phyloP scores from a whole-genome alignment of 352 stramenopile genomes.

The Globisporangium nagaii region DNA sequence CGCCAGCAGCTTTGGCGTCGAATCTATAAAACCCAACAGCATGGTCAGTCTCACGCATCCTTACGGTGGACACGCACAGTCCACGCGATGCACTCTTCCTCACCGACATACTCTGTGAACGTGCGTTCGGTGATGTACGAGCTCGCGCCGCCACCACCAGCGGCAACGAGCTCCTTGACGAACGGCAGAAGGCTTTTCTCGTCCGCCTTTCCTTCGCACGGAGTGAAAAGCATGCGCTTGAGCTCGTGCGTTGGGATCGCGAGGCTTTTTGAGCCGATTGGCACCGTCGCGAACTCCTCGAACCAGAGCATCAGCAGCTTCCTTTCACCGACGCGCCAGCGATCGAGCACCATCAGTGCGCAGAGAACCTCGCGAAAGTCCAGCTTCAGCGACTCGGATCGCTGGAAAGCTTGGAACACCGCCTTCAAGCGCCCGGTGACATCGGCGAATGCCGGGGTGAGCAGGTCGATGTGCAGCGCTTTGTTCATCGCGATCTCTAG shows the following conservation, averaged over 20 bases:
- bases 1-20: constrained; percentile 15
- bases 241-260: constrained; percentile 18
- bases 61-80: too few relatives aligned
- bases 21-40: neutral
- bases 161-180: constrained; percentile 15
- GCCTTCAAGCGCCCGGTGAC: constrained; percentile 16
- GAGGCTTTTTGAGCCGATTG: neutral
- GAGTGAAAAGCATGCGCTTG: constrained; percentile 24
- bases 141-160: neutral
- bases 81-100: neutral
- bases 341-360: constrained; percentile 40
- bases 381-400: constrained; percentile 11
- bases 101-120: constrained; percentile 19
- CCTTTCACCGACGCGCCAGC: constrained; percentile 37
- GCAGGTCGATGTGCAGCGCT: constrained; percentile 20
- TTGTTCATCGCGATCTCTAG: constrained; percentile 28
- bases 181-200: constrained; percentile 31
- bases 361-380: constrained; percentile 49
- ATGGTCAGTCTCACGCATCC: too few relatives aligned
- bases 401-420: constrained; percentile 32
- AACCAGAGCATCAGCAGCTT: constrained; percentile 48
- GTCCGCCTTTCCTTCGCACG: constrained; percentile 31
- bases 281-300: constrained; percentile 36
- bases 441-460: neutral
- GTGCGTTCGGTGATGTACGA: constrained; percentile 7